Conservation (phyloP, 163 green algal genomes). For the Chlamydomonas reinhardtii region DNA sequence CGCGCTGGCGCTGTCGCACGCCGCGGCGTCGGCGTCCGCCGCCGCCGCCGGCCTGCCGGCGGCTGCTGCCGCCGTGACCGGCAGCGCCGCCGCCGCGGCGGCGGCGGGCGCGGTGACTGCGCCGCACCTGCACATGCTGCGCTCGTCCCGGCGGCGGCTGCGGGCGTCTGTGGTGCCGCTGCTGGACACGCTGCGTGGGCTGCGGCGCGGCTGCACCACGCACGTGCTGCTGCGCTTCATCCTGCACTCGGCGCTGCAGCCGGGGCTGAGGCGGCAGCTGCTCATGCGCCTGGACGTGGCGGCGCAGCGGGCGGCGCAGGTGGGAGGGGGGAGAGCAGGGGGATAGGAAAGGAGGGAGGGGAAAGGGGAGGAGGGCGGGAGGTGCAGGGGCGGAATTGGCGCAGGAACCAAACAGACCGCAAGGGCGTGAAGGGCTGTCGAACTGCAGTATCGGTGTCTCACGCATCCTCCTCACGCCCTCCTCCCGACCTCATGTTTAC, state of each 20-base stretch:
- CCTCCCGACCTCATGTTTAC: no score
- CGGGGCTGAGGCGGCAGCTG: constrained; percentile 5
- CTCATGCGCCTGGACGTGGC: constrained; percentile 11
- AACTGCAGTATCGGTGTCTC: no score
- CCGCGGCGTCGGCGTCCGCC: background rate
- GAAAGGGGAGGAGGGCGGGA: no score
- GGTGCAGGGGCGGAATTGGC: no score
- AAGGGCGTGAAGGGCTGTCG: no score
- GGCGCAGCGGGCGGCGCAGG: background rate
- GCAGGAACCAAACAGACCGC: no score
- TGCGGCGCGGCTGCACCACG: constrained; percentile 31
- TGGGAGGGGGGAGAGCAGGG: no score
- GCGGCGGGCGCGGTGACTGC: background rate
- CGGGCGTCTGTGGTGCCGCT: constrained; percentile 11
- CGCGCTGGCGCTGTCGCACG: background rate
- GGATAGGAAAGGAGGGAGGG: no score
- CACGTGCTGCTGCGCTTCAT: constrained; percentile 43
- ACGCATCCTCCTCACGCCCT: no score
- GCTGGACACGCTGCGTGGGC: constrained; percentile 2
- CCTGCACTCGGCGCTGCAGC: constrained; percentile 20
- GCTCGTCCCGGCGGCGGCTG: constrained; percentile 1
- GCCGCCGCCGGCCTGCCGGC: constrained; percentile 9
- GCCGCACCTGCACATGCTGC: constrained; percentile 42
- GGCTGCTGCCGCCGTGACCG: background rate
- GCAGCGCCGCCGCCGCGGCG: background rate